Evolutionary conservation across 345 rosid species (phyloP).

Genomic region (Crucihimalaya himalaica): DNA sequence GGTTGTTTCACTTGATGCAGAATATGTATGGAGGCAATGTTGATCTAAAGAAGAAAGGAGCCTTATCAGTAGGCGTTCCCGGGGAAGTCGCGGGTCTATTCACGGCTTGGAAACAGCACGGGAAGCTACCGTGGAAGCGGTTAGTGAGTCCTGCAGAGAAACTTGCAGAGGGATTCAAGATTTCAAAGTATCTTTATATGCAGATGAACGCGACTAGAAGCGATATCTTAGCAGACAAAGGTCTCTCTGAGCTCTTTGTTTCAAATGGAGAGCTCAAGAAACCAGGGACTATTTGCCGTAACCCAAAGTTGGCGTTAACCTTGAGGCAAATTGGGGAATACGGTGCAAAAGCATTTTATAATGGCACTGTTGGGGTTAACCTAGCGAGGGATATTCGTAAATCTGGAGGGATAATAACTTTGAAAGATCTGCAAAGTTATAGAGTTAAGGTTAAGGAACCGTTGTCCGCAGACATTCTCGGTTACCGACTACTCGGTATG

Average conservation of each 20-base stretch:
- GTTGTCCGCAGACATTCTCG: constrained; percentile 43
- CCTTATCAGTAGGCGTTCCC: constrained; percentile 60
- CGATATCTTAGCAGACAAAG: constrained; percentile 52
- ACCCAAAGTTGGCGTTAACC: constrained; percentile 48
- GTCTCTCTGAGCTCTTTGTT: constrained; percentile 47
- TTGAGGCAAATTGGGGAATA: constrained; percentile 38
- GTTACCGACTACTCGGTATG: constrained; percentile 53
- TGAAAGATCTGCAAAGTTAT: constrained; percentile 53
- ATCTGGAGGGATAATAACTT: constrained; percentile 59
- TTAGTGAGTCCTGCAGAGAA: constrained; percentile 53
- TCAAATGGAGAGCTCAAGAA: constrained; percentile 49
- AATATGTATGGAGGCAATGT: constrained; percentile 56
- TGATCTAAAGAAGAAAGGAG: constrained; percentile 45
- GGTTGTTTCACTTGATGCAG: constrained; percentile 36
- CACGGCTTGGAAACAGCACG: constrained; percentile 56
- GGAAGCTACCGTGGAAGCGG: constrained; percentile 56
- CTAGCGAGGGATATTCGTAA: constrained; percentile 48
- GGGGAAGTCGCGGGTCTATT: constrained; percentile 63
- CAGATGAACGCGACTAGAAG: constrained; percentile 44
- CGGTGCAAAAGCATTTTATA: constrained; percentile 52
- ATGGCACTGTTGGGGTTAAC: constrained; percentile 52
- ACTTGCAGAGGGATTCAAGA: constrained; percentile 54
- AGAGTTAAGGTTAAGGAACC: constrained; percentile 50
- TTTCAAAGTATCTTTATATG: constrained; percentile 56
- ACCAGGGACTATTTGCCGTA: constrained; percentile 45